A percentile compares a stretch with the other conserved stretches of the same genome.
Conservation (phyloP, 495 filamentous ascomycete species). For the Acidomyces sp. region DNA sequence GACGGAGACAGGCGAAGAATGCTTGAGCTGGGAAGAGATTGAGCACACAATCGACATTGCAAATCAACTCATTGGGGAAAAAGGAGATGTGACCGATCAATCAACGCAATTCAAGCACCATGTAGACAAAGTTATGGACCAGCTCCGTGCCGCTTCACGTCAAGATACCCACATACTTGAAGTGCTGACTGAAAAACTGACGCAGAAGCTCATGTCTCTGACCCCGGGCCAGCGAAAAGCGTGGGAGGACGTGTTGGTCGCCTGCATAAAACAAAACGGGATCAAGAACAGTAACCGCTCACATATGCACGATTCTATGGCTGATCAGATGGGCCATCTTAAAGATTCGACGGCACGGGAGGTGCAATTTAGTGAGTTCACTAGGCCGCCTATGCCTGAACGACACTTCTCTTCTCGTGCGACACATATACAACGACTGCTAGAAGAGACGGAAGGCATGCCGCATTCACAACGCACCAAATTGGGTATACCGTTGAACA, state of each 20-base stretch:
- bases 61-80: conserved; percentile 1
- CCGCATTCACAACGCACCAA: too few species aligned
- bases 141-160: conserved; percentile 1
- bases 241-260: conserved; percentile 7
- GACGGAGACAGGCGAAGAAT: not conserved
- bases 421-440: conserved; percentile 24
- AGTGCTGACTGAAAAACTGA: conserved; percentile 4
- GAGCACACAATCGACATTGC: conserved; percentile 3
- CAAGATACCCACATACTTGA: not conserved
- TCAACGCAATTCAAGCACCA: not conserved
- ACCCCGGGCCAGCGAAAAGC: not conserved
- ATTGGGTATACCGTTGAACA: too few species aligned
- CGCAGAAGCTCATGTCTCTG: not conserved
- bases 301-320: too few species aligned
- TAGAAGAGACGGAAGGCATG: conserved; percentile 23
- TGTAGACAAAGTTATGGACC: not conserved
- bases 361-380: too few species aligned
- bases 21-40: conserved; percentile 7
- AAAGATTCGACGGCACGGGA: too few species aligned
- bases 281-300: too few species aligned
- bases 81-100: not conserved
- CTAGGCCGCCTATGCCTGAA: conserved; percentile 24
- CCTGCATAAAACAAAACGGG: too few species aligned
- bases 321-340: too few species aligned
- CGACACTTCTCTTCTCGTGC: conserved; percentile 25